These are phyloP conservation scores for Lactarius vividus DNA, from an alignment of 768 basidiomycete genomes.

Conservation along the genomic window DNA sequence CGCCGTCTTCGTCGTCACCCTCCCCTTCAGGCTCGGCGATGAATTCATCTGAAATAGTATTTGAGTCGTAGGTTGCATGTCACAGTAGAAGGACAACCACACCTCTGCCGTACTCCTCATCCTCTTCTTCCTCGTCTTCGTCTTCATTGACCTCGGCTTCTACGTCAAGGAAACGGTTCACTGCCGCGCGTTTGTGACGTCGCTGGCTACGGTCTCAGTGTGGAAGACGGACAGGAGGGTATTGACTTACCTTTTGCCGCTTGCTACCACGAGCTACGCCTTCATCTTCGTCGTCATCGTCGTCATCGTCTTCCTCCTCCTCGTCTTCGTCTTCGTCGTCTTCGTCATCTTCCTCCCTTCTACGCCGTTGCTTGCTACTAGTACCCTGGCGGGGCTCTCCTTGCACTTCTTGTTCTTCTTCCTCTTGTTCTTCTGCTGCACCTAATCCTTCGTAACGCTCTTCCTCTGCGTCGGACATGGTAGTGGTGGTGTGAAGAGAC, in stretches of 20 bases:
- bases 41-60: constrained; percentile 54
- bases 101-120: constrained; percentile 62
- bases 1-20: constrained; percentile 60
- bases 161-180: constrained; percentile 89
- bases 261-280: constrained; percentile 51
- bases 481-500: constrained; percentile 11
- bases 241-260: constrained; percentile 53
- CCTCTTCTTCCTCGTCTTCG: constrained; percentile 91
- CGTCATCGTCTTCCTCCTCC: constrained; percentile 41
- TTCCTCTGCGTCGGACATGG: constrained; percentile 46
- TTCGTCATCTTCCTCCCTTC: constrained; percentile 40
- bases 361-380: constrained; percentile 37
- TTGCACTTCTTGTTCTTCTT: constrained; percentile 37
- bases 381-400: constrained; percentile 34
- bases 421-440: constrained; percentile 30
- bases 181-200: constrained; percentile 60
- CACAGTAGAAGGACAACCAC: constrained; percentile 26
- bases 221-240: background rate
- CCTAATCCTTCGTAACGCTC: constrained; percentile 35
- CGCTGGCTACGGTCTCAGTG: constrained; percentile 40
- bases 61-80: constrained; percentile 13
- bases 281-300: constrained; percentile 39
- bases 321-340: constrained; percentile 41
- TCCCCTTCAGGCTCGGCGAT: constrained; percentile 60
- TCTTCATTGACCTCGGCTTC: constrained; percentile 97